Evolutionary conservation across 345 rosid species (phyloP).

Genomic region (Pistacia integerrima): DNA sequence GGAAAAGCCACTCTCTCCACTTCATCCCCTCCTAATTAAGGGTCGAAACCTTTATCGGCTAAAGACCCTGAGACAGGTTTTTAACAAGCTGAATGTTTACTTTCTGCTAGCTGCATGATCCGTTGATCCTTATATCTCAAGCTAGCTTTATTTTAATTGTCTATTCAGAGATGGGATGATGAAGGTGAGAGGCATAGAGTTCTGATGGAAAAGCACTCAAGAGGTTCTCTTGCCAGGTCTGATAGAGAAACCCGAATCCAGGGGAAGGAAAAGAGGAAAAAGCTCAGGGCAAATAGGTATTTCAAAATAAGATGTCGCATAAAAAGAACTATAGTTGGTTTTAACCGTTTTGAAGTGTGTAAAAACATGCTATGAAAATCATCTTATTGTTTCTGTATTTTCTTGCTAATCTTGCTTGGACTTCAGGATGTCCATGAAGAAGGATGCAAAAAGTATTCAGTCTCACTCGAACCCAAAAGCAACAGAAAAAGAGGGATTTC

Average conservation of each 20-base stretch:
- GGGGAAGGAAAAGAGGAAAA: constrained; percentile 44
- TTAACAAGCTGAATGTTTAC: neutral
- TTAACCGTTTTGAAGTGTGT: neutral
- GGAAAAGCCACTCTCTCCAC: constrained; percentile 56
- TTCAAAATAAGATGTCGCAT: neutral
- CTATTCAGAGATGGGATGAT: constrained; percentile 55
- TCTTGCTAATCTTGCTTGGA: constrained; percentile 7
- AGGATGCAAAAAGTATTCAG: constrained; percentile 20
- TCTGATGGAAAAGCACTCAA: constrained; percentile 60
- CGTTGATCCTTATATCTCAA: neutral
- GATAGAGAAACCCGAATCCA: constrained; percentile 43
- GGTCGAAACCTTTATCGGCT: constrained; percentile 63
- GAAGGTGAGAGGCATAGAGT: constrained; percentile 49
- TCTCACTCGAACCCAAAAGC: constrained; percentile 13
- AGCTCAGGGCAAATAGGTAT: constrained; percentile 33
- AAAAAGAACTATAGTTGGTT: neutral
- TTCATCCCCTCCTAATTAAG: constrained; percentile 59
- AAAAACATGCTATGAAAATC: neutral
- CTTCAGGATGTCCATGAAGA: constrained; percentile 25
- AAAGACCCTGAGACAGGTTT: constrained; percentile 60
- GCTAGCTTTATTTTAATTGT: neutral
- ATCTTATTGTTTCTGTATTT: neutral
- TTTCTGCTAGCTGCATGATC: neutral
- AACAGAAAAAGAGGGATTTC: constrained; percentile 6
- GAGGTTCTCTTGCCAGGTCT: constrained; percentile 58